Evolutionary conservation across 208 protist species (phyloP), one percentile per base, ranked within the genome.

Genomic region (Trypanosoma brucei): DNA sequence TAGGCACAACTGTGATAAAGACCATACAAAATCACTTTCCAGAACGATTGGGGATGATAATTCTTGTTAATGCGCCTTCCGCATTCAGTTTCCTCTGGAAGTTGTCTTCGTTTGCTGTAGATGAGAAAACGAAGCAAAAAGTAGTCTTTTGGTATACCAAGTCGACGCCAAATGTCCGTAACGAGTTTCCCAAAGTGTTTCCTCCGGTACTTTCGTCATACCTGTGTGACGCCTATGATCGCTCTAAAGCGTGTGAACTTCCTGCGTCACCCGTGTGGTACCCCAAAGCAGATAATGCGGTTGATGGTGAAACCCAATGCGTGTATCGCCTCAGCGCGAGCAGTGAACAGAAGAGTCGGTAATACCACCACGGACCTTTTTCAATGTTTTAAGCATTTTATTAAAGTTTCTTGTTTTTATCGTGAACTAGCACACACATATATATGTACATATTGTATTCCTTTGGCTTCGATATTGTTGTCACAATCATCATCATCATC

Each of bases 21-120:
- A 70, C 76, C 0, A 80, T 95, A 34, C 84, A 91, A 59, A 72
- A 91, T 58, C 83, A 93, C 74, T 95, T 78, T 65, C 90, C 90
- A 8, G 90, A 95, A 67, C 76, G 90, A 7, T 64, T 95, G 54
- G 89, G 86, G 38, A 78, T 84, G 66, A 91, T 90, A 70, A 73
- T 93, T 38, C 79, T 84, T 40, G 75, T 95, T 50, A 90, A 95
- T 68, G 72, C 89, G 0, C 89, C 89, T 3, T 83, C 57, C 13
- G 63, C 88, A 39, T 93, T 95, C 67, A 84, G 77, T 40, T 35
- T 91, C 3, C 72, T 93, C 11, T 95, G 81, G 78, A 89, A 86
- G 57, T 62, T 88, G 33, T 79, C 93, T 42, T 75, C 78, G 33
- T 68, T 75, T 39, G 83, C 69, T 22, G 83, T 95, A 55, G 87